Conservation (phyloP, 768 basidiomycete genomes). For the Podaxis mareebaensis region DNA sequence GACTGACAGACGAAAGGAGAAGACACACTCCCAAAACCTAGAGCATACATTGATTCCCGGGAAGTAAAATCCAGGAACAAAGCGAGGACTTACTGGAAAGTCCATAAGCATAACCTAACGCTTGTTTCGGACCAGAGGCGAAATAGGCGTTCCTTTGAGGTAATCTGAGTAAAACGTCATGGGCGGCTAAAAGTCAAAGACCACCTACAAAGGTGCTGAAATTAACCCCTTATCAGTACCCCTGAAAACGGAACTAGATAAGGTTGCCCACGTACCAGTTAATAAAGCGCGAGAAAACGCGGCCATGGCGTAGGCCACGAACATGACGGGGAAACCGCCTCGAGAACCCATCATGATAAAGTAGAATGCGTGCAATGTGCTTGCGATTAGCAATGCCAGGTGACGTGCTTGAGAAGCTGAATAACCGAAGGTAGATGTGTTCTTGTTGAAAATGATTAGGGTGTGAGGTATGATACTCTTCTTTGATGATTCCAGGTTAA, state of each 20-base stretch:
- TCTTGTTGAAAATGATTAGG: constrained; percentile 20
- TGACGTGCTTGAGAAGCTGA: constrained; percentile 47
- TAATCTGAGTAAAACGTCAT: not conserved
- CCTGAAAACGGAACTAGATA: not conserved
- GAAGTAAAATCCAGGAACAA: not conserved
- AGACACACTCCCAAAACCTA: constrained; percentile 54
- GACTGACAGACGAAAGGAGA: constrained; percentile 59
- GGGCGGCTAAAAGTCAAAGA: not conserved
- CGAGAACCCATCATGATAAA: constrained; percentile 52
- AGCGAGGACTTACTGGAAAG: constrained; percentile 42
- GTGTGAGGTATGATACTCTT: constrained; percentile 21
- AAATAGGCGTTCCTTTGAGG: constrained; percentile 48
- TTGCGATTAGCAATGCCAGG: constrained; percentile 36
- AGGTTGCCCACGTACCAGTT: constrained; percentile 37
- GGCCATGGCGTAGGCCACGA: constrained; percentile 47
- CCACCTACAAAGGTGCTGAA: constrained; percentile 38
- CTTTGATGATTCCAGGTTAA: constrained; percentile 24
- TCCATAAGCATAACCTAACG: constrained; percentile 48
- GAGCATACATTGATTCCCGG: not conserved
- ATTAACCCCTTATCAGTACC: constrained; percentile 2
- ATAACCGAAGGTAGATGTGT: constrained; percentile 18
- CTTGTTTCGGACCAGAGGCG: constrained; percentile 37
- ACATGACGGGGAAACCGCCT: constrained; percentile 41
- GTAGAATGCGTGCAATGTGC: constrained; percentile 39
- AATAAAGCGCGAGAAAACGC: constrained; percentile 50